Percentiles rank a stretch among this genome's conserved stretches.
phyloP scores from a whole-genome alignment of 2,329 filamentous ascomycete species.

The Ophiostoma perfectum region DNA sequence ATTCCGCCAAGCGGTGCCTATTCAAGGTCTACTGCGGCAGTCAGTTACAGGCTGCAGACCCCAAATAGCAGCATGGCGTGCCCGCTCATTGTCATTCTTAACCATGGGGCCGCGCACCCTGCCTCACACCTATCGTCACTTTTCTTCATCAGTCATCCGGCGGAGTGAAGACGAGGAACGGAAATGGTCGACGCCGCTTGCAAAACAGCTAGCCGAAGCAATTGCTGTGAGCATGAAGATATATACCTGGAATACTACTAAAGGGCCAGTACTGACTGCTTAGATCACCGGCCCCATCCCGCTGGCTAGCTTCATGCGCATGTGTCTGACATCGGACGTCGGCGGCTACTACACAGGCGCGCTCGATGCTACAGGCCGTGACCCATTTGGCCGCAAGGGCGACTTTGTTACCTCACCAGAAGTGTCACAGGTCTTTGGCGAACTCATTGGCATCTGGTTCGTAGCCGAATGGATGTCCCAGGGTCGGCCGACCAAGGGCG shows the following conservation, averaged over 20 bases:
- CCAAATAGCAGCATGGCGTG: not conserved
- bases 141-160: slow-evolving; percentile 31
- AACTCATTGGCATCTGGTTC: slow-evolving; percentile 90
- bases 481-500: slow-evolving; percentile 63
- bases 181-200: slow-evolving; percentile 87
- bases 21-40: slow-evolving; percentile 17
- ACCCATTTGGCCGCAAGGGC: slow-evolving; percentile 87
- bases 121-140: slow-evolving; percentile 23
- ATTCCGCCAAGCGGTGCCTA: slow-evolving; percentile 10
- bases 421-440: slow-evolving; percentile 95
- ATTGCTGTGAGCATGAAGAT: slow-evolving; percentile 45
- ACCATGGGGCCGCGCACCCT: not conserved
- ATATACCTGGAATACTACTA: not conserved
- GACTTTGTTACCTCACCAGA: slow-evolving; percentile 97
- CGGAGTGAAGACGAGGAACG: slow-evolving; percentile 37
- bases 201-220: slow-evolving; percentile 78
- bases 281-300: slow-evolving; percentile 79
- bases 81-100: not conserved
- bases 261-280: not conserved
- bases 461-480: slow-evolving; percentile 96
- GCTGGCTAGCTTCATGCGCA: slow-evolving; percentile 93
- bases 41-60: slow-evolving; percentile 26
- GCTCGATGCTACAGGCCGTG: slow-evolving; percentile 55
- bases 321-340: slow-evolving; percentile 86
- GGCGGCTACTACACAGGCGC: slow-evolving; percentile 90